Percentiles rank a stretch among this genome's conserved stretches.
These are phyloP conservation scores for Effrenium voratum DNA, from an alignment of 73 alveolate genomes.

Conservation along the genomic window DNA sequence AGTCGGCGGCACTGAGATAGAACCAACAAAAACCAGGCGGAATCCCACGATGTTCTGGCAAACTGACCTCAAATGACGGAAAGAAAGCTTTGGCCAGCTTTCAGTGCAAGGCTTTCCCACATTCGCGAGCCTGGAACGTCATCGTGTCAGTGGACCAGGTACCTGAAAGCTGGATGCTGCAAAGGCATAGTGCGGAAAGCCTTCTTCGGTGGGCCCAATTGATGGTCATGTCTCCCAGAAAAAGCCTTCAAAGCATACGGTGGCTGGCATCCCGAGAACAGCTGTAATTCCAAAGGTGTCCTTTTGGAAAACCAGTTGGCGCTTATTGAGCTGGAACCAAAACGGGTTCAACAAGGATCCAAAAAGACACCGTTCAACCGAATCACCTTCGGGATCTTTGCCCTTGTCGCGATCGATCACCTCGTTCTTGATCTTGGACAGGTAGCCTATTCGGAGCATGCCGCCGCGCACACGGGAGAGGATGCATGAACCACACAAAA, in stretches of 20 bases:
- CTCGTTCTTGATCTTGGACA: slow-evolving; percentile 51
- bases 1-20: neutral
- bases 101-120: neutral
- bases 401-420: slow-evolving; percentile 94
- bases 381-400: slow-evolving; percentile 73
- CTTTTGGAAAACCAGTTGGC: too few relatives aligned
- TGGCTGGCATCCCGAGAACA: too few relatives aligned
- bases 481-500: neutral
- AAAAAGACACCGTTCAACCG: too few relatives aligned
- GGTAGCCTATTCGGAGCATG: slow-evolving; percentile 16
- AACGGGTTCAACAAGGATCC: too few relatives aligned
- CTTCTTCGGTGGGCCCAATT: too few relatives aligned
- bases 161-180: neutral
- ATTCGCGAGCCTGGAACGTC: slow-evolving; percentile 61
- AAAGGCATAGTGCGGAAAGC: too few relatives aligned
- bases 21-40: neutral
- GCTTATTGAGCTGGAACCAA: too few relatives aligned
- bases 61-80: neutral
- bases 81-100: neutral
- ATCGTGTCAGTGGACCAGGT: slow-evolving; percentile 93
- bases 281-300: too few relatives aligned
- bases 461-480: neutral
- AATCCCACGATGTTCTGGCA: neutral
- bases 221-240: too few relatives aligned
- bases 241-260: too few relatives aligned